Evolutionary conservation across 78 protist species (phyloP).

Genomic region (Dictyostelium capitatum): DNA sequence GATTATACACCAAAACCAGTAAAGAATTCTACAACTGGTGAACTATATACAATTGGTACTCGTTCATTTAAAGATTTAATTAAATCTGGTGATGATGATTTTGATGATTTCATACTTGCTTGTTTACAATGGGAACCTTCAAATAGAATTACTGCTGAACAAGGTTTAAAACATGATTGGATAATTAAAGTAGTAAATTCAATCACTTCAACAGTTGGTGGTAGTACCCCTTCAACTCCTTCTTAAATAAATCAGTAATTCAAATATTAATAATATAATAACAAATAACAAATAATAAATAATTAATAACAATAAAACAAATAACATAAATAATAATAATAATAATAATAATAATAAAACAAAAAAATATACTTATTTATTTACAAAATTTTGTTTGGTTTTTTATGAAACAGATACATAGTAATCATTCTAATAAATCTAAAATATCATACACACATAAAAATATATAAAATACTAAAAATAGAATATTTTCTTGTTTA

Average conservation of each 20-base stretch:
- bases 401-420: too few species aligned
- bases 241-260: background rate
- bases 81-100: constrained; percentile 32
- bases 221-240: constrained; percentile 9
- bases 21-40: constrained; percentile 15
- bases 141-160: constrained; percentile 50
- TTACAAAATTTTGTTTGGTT: too few species aligned
- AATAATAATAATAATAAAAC: background rate
- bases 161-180: constrained; percentile 70
- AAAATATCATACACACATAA: too few species aligned
- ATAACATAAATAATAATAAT: background rate
- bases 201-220: too few species aligned
- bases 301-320: background rate
- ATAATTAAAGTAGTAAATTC: constrained; percentile 3
- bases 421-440: too few species aligned
- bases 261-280: background rate
- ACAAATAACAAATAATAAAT: background rate
- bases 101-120: constrained; percentile 51
- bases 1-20: constrained; percentile 19
- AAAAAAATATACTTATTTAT: background rate
- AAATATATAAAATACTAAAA: too few species aligned
- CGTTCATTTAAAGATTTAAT: constrained; percentile 5
- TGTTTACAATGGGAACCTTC: constrained; percentile 76
- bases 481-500: too few species aligned
- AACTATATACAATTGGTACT: constrained; percentile 34